Conservation (phyloP, 495 filamentous ascomycete species). For the Aspergillus bertholletiae region DNA sequence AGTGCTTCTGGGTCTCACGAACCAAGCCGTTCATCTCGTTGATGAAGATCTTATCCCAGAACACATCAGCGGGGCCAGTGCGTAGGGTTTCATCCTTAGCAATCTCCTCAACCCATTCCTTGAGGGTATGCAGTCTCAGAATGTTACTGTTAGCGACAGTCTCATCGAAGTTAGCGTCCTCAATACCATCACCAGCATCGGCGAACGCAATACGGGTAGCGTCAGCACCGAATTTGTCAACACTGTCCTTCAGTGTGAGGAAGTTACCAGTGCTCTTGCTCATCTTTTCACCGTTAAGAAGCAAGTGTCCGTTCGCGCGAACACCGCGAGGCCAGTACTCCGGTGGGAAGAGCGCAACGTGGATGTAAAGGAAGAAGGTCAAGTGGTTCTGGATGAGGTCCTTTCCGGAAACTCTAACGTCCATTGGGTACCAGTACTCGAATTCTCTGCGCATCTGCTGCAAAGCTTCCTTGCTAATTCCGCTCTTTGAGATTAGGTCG, state of each 20-base stretch:
- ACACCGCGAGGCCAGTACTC: constrained; percentile 84
- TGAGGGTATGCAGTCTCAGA: constrained; percentile 77
- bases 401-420: constrained; percentile 79
- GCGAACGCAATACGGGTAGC: constrained; percentile 88
- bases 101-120: constrained; percentile 89
- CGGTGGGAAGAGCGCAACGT: constrained; percentile 80
- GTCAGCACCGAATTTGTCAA: constrained; percentile 92
- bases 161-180: constrained; percentile 98
- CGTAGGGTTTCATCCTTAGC: constrained; percentile 69
- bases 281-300: constrained; percentile 97
- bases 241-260: constrained; percentile 80
- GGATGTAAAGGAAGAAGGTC: constrained; percentile 95
- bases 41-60: constrained; percentile 86
- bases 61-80: constrained; percentile 65
- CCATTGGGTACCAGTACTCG: constrained; percentile 94
- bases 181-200: constrained; percentile 90
- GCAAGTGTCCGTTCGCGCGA: constrained; percentile 86
- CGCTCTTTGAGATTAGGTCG: constrained; percentile 56
- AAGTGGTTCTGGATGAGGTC: constrained; percentile 87
- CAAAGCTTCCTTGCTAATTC: constrained; percentile 67
- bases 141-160: constrained; percentile 88
- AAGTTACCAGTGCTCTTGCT: constrained; percentile 94
- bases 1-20: constrained; percentile 68
- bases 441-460: constrained; percentile 83
- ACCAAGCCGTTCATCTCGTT: constrained; percentile 91